Evolutionary conservation across 2,329 filamentous ascomycete species (phyloP).

Genomic region (Alternaria alternata): DNA sequence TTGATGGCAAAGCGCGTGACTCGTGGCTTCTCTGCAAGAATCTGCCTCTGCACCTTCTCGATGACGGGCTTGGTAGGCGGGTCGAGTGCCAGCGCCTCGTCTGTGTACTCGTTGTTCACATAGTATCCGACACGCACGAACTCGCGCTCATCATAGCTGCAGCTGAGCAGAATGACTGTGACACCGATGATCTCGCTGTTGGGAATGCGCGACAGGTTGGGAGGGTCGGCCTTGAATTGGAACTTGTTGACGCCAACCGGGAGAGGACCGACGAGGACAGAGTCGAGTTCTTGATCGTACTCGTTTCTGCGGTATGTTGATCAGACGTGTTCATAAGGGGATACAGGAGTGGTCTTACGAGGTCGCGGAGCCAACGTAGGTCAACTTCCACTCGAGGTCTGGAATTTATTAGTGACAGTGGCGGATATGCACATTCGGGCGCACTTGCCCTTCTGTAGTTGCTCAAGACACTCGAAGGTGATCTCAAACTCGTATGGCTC

Average conservation of each 20-base stretch:
- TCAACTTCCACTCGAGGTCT: constrained; percentile 99
- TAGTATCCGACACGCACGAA: constrained; percentile 99
- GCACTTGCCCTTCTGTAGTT: constrained; percentile 83
- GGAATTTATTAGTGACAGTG: constrained; percentile 27
- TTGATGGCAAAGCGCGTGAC: constrained; percentile 99
- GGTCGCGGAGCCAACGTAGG: constrained; percentile 97
- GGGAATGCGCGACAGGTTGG: constrained; percentile 88
- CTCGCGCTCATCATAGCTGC: constrained; percentile 94
- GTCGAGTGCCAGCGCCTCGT: constrained; percentile 85
- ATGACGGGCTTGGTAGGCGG: constrained; percentile 91
- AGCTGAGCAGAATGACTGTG: constrained; percentile 94
- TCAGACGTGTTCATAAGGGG: constrained; percentile 13
- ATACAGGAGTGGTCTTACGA: constrained; percentile 69
- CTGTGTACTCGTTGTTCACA: constrained; percentile 98
- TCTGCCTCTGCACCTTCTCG: constrained; percentile 89
- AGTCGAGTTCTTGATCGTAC: constrained; percentile 98
- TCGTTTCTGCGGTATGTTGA: constrained; percentile 70
- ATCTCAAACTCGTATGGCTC: constrained; percentile 97
- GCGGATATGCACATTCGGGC: neutral
- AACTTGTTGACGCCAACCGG: constrained; percentile 99
- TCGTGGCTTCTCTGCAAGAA: constrained; percentile 95
- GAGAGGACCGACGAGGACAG: constrained; percentile 94
- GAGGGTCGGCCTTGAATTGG: constrained; percentile 93
- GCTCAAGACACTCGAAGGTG: constrained; percentile 96
- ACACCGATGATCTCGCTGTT: constrained; percentile 95